These are phyloP conservation scores for Trebouxiophyceae sp. DNA, from an alignment of 163 green algal species.

Conservation along the genomic window DNA sequence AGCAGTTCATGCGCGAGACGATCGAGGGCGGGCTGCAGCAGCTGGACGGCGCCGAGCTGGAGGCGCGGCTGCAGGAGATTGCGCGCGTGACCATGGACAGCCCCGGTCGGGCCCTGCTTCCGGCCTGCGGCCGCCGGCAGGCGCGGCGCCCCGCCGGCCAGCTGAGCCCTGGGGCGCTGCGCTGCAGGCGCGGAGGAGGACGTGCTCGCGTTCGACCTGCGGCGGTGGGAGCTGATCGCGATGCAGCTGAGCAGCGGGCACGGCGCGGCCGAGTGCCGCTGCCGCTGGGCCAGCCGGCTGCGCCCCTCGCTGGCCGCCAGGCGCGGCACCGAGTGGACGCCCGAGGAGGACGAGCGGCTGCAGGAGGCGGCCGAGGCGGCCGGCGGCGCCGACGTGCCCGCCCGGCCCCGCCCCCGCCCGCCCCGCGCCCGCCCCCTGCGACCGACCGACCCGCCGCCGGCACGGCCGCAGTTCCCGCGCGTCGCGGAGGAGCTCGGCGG, in stretches of 20 bases:
- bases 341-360: constrained; percentile 14
- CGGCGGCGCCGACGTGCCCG: not conserved
- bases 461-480: constrained; percentile 5
- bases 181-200: not conserved
- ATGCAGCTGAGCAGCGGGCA: not conserved
- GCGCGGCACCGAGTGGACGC: too few relatives aligned
- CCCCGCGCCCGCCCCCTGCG: too few relatives aligned
- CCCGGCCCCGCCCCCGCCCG: not conserved
- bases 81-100: too few relatives aligned
- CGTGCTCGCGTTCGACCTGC: not conserved
- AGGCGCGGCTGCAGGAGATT: not conserved
- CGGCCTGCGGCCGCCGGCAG: too few relatives aligned
- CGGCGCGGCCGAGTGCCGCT: not conserved
- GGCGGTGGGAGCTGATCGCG: not conserved
- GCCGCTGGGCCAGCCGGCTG: not conserved
- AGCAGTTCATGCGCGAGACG: not conserved
- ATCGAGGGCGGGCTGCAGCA: not conserved
- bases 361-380: not conserved
- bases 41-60: constrained; percentile 1
- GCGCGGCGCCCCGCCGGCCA: too few relatives aligned
- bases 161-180: too few relatives aligned
- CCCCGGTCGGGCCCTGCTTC: too few relatives aligned
- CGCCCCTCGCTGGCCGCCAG: too few relatives aligned
- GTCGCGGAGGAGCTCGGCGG: constrained; percentile 10
- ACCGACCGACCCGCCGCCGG: too few relatives aligned